Base-by-base conservation (phyloP, 2,329 filamentous ascomycete species). In the Didymella segeticola region DNA sequence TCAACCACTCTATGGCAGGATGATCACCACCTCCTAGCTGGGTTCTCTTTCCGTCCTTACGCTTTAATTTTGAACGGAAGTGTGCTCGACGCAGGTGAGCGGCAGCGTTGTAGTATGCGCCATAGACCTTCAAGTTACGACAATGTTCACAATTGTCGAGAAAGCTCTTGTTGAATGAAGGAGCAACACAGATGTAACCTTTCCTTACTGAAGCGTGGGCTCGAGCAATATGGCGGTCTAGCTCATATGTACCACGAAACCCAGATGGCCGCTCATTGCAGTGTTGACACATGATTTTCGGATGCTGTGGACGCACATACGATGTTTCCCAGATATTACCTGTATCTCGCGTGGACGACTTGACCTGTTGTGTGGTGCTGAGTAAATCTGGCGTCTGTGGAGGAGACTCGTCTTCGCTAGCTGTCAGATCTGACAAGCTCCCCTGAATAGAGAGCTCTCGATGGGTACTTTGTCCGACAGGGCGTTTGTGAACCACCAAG, bases 81-180 rank as follows among this genome's bases (percentile, higher is more conserved):
- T 98, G 93, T 0, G 89, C 89, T 43, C 93, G 87, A 34, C 93
- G 85, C 8, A 98, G 82, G 71, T 98, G 93, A 0, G 92, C 93
- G 0, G 92, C 92, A 0, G 93, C 93, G 67, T 98, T 98, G 77
- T 98, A 97, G 77, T 97, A 95, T 12, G 90, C 90, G 3, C 89
- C 89, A 65, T 98, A 98, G 54, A 85, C 83, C 79, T 96, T 97
- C 49, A 83, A 78, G 37, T 83, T 82, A 41, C 82, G 83, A 74
- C 93, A 98, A 41, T 89, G 85, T 75, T 96, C 96, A 83, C 93
- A 97, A 62, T 89, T 89, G 43, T 81, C 79, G 27, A 98, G 83
- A 33, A 92, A 87, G 75, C 83, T 77, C 83, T 82, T 74, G 77
- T 85, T 71, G 63, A 80, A 64, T 73, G 83, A 77, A 19, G 82